phyloP scores from a whole-genome alignment of 805 yeast genomes.

The Metschnikowia koreensis region DNA sequence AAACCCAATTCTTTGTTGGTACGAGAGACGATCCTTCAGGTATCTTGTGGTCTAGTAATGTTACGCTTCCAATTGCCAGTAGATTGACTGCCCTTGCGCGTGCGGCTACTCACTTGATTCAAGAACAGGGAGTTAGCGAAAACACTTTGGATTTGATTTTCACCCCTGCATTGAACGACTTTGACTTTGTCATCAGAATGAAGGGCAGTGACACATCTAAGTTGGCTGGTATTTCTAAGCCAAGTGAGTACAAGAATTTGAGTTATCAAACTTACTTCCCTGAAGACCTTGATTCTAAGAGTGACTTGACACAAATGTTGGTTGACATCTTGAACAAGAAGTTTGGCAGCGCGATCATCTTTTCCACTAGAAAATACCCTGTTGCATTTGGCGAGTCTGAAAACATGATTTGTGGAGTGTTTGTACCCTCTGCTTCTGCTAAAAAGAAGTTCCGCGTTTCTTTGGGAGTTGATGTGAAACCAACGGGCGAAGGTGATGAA shows the following conservation, averaged over 20 bases:
- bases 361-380: slow-evolving; percentile 60
- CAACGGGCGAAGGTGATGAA: slow-evolving; percentile 50
- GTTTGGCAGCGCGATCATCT: slow-evolving; percentile 65
- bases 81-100: slow-evolving; percentile 85
- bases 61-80: slow-evolving; percentile 72
- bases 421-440: slow-evolving; percentile 62
- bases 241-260: slow-evolving; percentile 61
- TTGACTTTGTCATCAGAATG: slow-evolving; percentile 72
- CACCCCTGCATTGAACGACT: slow-evolving; percentile 80
- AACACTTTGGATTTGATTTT: slow-evolving; percentile 55
- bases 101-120: slow-evolving; percentile 60
- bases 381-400: slow-evolving; percentile 54
- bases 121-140: slow-evolving; percentile 40
- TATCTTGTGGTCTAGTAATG: slow-evolving; percentile 68
- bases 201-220: slow-evolving; percentile 44
- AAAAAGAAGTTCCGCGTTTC: slow-evolving; percentile 76
- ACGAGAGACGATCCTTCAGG: slow-evolving; percentile 87
- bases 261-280: slow-evolving; percentile 44
- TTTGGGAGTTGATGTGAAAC: slow-evolving; percentile 69
- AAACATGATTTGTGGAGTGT: slow-evolving; percentile 74
- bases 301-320: slow-evolving; percentile 62
- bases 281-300: slow-evolving; percentile 44
- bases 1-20: slow-evolving; percentile 78
- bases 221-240: slow-evolving; percentile 56
- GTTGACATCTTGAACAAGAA: slow-evolving; percentile 59